phyloP scores from a whole-genome alignment of 164 flowering plant species.

The Warburgia ugandensis region DNA sequence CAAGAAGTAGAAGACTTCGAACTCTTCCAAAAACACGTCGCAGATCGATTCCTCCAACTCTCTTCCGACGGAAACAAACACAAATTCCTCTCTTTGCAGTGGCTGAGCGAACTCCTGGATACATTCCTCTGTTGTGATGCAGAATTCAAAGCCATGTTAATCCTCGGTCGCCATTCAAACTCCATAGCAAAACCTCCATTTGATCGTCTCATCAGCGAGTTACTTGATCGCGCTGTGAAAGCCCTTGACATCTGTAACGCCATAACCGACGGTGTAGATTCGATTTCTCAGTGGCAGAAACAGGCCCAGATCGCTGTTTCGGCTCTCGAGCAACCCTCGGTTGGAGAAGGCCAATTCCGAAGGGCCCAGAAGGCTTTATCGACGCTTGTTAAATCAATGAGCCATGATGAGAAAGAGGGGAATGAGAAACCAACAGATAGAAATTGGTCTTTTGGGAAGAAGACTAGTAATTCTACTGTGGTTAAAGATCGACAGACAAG shows the following conservation, averaged over 20 bases:
- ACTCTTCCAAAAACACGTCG: conserved; percentile 51
- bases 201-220: conserved; percentile 24
- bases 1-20: conserved; percentile 65
- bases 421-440: background rate
- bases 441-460: conserved; percentile 6
- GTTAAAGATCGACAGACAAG: conserved; percentile 19
- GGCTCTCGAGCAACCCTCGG: conserved; percentile 24
- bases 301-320: conserved; percentile 37
- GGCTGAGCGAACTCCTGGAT: conserved; percentile 42
- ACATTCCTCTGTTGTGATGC: conserved; percentile 32
- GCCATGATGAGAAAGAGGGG: background rate
- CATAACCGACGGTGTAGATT: conserved; percentile 44
- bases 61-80: conserved; percentile 43
- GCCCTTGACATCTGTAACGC: conserved; percentile 69
- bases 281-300: conserved; percentile 35
- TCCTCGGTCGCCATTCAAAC: conserved; percentile 12
- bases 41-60: conserved; percentile 53
- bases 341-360: conserved; percentile 46
- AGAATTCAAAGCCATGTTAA: conserved; percentile 28
- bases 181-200: conserved; percentile 20
- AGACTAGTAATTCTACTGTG: background rate
- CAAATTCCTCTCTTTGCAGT: conserved; percentile 37
- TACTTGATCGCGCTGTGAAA: conserved; percentile 43
- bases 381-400: background rate
- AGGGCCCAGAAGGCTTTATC: conserved; percentile 47